A percentile compares a stretch with the other conserved stretches of the same genome.
phyloP scores from a whole-genome alignment of 108 stramenopile species.

The Cyclotella atomus region DNA sequence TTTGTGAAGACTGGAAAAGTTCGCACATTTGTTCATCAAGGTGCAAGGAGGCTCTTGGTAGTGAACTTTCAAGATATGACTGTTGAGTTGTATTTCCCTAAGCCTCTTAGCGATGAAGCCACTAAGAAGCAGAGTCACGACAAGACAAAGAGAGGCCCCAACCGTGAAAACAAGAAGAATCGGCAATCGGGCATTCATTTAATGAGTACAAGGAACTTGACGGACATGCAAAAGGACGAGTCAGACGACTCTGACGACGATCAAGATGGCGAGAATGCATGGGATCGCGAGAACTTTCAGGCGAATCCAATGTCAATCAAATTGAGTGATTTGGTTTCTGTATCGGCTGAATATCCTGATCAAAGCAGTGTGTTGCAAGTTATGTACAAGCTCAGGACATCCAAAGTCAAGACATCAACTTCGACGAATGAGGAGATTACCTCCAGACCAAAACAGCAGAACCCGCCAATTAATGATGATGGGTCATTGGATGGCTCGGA shows the following conservation, averaged over 20 bases:
- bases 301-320: constrained; percentile 3
- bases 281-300: constrained; percentile 19
- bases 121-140: neutral
- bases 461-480: too few species aligned
- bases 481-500: too few species aligned
- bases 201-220: neutral
- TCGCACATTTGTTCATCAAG: constrained; percentile 26
- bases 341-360: constrained; percentile 17
- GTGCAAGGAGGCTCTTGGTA: constrained; percentile 20
- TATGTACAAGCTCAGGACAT: neutral
- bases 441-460: too few species aligned
- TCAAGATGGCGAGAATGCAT: neutral
- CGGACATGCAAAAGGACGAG: neutral
- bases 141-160: neutral
- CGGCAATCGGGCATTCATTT: neutral
- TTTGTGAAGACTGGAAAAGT: constrained; percentile 32
- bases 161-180: neutral
- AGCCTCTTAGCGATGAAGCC: neutral
- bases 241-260: constrained; percentile 2
- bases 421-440: too few species aligned
- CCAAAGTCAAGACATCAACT: neutral
- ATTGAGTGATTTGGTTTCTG: constrained; percentile 25
- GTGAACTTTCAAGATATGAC: constrained; percentile 41
- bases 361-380: constrained; percentile 22
- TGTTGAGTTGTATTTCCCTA: constrained; percentile 23